Evolutionary conservation across 441 rosid species (phyloP), one percentile per base, ranked within the genome.

Genomic region (Mallotus repandus): DNA sequence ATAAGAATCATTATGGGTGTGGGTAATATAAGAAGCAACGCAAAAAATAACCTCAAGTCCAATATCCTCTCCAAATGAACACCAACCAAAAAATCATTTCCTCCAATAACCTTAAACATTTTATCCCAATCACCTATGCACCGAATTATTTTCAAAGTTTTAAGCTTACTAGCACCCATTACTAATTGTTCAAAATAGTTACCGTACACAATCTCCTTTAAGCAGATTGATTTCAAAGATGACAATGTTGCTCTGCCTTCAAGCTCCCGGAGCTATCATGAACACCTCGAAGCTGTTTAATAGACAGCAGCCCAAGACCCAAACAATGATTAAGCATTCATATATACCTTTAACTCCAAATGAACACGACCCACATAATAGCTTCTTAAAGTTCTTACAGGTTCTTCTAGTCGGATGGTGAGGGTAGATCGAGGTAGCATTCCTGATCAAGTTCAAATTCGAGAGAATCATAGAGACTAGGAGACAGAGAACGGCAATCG

Each of bases 1-100:
- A 97, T 91, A 91, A 32, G 93, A 92, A 22, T 91, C 98, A 81
- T 93, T 91, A n/a, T n/a, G n/a, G n/a, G n/a, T n/a, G n/a, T n/a
- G n/a, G n/a, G n/a, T n/a, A n/a, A n/a, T n/a, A n/a, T n/a, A n/a
- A n/a, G n/a, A n/a, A n/a, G n/a, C n/a, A n/a, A n/a, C n/a, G n/a
- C n/a, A n/a, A n/a, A n/a, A n/a, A n/a, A n/a, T n/a, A n/a, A n/a
- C n/a, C n/a, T n/a, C n/a, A n/a, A n/a, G n/a, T n/a, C n/a, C n/a
- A n/a, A n/a, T n/a, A n/a, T n/a, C n/a, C n/a, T n/a, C 14, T 91
- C 94, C 35, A 88, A 48, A 93, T 64, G 76, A 96, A 91, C 15
- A 94, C 96, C n/a, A 7, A 81, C 78, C 61, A 91, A 72, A 45
- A 78, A 68, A 9, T 66, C 77, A 49, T 75, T 80, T 45, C 76